Evolutionary conservation across 805 yeast genomes (phyloP).

Genomic region (Candida koratica): DNA sequence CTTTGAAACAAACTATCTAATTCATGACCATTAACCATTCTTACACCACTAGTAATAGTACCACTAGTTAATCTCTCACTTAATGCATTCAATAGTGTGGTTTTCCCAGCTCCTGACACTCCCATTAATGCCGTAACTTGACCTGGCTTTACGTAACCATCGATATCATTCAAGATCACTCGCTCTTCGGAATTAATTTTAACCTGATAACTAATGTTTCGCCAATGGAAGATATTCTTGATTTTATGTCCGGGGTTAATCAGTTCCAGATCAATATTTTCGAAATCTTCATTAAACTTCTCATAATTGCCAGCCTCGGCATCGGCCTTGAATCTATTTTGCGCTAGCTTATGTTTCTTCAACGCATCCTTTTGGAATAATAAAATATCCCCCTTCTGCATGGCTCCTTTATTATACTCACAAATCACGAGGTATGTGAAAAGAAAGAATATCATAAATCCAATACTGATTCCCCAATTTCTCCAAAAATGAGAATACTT

Average conservation of each 20-base stretch:
- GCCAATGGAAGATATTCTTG: conserved; percentile 36
- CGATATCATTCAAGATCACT: conserved; percentile 37
- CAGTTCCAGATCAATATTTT: conserved; percentile 1
- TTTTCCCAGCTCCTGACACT: conserved; percentile 84
- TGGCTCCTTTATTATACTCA: conserved; percentile 40
- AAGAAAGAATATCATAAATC: conserved; percentile 44
- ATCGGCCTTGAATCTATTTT: conserved; percentile 15
- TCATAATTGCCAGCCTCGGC: conserved; percentile 22
- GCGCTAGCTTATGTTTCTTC: conserved; percentile 23
- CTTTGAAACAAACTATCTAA: conserved; percentile 67
- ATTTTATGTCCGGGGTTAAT: conserved; percentile 8
- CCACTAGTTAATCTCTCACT: conserved; percentile 72
- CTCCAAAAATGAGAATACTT: conserved; percentile 68
- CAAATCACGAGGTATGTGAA: conserved; percentile 30
- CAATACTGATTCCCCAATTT: conserved; percentile 65
- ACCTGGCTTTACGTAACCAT: conserved; percentile 78
- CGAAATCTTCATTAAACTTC: conserved; percentile 18
- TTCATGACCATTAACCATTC: conserved; percentile 62
- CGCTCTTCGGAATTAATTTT: conserved; percentile 38
- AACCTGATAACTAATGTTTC: conserved; percentile 34
- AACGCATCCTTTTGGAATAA: conserved; percentile 27
- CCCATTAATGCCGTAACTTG: conserved; percentile 81
- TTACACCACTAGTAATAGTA: conserved; percentile 62
- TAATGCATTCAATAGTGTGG: conserved; percentile 68
- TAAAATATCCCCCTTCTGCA: conserved; percentile 42